Evolutionary conservation across 495 filamentous ascomycete genomes (phyloP).

Genomic region (Penicillium verhagenii): DNA sequence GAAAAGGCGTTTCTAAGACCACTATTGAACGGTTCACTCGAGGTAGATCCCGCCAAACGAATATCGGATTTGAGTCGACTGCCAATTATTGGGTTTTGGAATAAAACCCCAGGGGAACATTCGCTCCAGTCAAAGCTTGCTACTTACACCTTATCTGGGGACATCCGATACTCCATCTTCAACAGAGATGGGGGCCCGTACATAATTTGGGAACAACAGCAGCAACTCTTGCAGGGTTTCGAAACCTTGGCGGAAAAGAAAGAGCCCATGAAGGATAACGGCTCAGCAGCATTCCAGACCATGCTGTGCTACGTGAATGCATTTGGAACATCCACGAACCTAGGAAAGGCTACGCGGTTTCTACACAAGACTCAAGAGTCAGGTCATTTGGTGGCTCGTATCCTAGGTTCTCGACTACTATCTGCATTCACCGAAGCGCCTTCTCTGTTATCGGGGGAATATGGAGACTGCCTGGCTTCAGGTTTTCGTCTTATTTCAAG

Average conservation of each 20-base stretch:
- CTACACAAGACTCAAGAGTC: constrained; percentile 18
- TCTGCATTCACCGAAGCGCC: constrained; percentile 1
- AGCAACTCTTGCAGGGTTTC: constrained; percentile 24
- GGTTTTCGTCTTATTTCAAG: background rate
- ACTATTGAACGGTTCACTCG: constrained; percentile 21
- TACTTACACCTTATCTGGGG: constrained; percentile 20
- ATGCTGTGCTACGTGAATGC: constrained; percentile 25
- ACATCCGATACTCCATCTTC: constrained; percentile 22
- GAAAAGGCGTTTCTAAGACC: constrained; percentile 20
- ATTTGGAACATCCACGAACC: constrained; percentile 22
- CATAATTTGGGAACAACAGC: constrained; percentile 31
- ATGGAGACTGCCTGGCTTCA: constrained; percentile 5
- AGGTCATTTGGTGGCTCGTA: constrained; percentile 2
- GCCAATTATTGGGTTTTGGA: constrained; percentile 28
- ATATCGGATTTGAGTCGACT: constrained; percentile 21
- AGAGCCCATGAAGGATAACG: constrained; percentile 7
- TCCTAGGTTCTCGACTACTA: constrained; percentile 3
- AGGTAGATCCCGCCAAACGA: constrained; percentile 20
- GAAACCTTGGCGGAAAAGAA: constrained; percentile 10
- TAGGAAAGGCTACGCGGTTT: constrained; percentile 15
- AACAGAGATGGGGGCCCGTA: constrained; percentile 18
- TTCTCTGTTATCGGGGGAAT: background rate
- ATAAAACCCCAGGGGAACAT: constrained; percentile 15
- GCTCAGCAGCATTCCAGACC: constrained; percentile 24
- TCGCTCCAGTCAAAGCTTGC: constrained; percentile 26